Percentiles rank a stretch among this genome's conserved stretches.
These are phyloP conservation scores for Xylaria multiplex DNA, from an alignment of 2,329 filamentous ascomycete species.

Conservation along the genomic window DNA sequence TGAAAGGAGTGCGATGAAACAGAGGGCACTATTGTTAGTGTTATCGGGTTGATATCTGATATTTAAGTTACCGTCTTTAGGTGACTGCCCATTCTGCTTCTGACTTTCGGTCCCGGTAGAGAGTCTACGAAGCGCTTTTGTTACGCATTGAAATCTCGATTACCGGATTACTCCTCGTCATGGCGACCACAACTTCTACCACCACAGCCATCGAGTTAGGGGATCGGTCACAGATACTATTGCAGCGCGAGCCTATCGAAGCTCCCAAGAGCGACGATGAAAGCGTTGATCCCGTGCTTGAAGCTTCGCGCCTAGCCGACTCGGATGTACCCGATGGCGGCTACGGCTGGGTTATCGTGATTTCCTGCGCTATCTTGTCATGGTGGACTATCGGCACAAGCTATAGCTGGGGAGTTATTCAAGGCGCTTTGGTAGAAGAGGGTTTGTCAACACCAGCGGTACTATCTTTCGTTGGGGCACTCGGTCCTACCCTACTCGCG, in stretches of 20 bases:
- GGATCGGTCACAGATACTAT: not conserved
- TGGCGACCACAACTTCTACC: slow-evolving; percentile 34
- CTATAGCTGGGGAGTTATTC: slow-evolving; percentile 38
- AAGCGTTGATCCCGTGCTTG: slow-evolving; percentile 33
- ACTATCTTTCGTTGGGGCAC: slow-evolving; percentile 37
- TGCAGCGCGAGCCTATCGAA: slow-evolving; percentile 33
- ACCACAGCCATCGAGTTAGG: slow-evolving; percentile 35
- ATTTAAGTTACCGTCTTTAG: not conserved
- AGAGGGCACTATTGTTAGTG: too few relatives aligned
- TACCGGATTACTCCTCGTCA: not conserved
- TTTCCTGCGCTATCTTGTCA: slow-evolving; percentile 33
- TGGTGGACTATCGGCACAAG: slow-evolving; percentile 41
- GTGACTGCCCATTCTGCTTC: not conserved
- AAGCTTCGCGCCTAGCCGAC: slow-evolving; percentile 38
- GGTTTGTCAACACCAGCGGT: slow-evolving; percentile 34
- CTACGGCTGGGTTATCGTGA: slow-evolving; percentile 40
- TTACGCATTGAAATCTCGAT: not conserved
- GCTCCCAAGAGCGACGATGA: slow-evolving; percentile 15
- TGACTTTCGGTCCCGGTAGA: not conserved
- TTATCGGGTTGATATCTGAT: not conserved
- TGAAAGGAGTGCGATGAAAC: not conserved
- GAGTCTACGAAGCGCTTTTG: not conserved
- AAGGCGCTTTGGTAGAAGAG: slow-evolving; percentile 34
- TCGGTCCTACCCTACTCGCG: slow-evolving; percentile 34
- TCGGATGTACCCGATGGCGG: slow-evolving; percentile 39